A percentile compares a stretch with the other conserved stretches of the same genome.
Conservation (phyloP, 257 asterid genomes). For the Cruciata laevipes region DNA sequence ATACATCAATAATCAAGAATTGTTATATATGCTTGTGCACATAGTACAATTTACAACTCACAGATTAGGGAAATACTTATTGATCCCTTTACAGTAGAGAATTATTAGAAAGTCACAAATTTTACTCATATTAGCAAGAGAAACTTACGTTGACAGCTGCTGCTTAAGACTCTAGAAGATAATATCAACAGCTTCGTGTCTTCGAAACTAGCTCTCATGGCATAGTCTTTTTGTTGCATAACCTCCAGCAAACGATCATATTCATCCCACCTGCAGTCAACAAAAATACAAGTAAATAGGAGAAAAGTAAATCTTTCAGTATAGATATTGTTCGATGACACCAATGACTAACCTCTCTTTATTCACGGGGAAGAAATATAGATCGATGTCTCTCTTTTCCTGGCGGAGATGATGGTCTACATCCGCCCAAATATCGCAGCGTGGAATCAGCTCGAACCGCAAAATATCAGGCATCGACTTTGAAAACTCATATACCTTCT, state of each 20-base stretch:
- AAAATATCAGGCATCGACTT: conserved; percentile 53
- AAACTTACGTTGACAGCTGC: conserved; percentile 42
- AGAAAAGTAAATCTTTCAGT: neutral
- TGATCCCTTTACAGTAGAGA: neutral
- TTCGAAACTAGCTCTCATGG: conserved; percentile 40
- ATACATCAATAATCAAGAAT: neutral
- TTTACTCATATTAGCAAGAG: no score
- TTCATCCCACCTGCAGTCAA: conserved; percentile 32
- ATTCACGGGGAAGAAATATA: conserved; percentile 53
- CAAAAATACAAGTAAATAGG: neutral
- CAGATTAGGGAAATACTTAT: no score
- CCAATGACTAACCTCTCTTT: conserved; percentile 32
- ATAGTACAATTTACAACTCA: no score
- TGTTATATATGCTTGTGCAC: no score
- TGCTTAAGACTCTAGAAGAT: conserved; percentile 42
- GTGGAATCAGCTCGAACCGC: conserved; percentile 38
- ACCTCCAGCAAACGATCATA: conserved; percentile 39
- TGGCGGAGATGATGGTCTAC: conserved; percentile 35
- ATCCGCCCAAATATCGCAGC: conserved; percentile 26
- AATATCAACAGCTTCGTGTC: conserved; percentile 57
- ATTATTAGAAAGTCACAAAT: neutral
- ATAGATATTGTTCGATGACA: neutral
- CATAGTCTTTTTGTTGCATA: conserved; percentile 27
- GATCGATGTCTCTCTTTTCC: conserved; percentile 40
- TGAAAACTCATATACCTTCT: conserved; percentile 41